These are phyloP conservation scores for Metarhizium rileyi DNA, from an alignment of 2,329 filamentous ascomycete genomes.

Conservation along the genomic window DNA sequence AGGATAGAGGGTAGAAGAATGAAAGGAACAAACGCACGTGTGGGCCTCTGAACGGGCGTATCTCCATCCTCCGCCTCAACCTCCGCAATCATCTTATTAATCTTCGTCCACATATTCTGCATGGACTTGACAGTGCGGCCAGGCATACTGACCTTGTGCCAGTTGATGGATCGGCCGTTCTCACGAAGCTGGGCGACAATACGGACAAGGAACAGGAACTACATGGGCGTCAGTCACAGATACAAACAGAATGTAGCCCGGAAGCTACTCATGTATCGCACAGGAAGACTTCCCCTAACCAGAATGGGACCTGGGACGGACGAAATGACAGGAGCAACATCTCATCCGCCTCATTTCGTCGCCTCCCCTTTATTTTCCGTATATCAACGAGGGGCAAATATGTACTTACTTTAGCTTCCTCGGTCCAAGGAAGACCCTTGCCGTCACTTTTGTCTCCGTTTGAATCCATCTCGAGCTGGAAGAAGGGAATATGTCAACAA, in stretches of 20 bases:
- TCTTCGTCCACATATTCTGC: conserved; percentile 26
- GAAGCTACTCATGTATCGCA: too few species aligned
- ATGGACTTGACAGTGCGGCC: conserved; percentile 29
- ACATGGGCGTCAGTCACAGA: not conserved
- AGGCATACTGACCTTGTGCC: conserved; percentile 24
- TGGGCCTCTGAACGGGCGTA: conserved; percentile 10
- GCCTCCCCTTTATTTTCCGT: not conserved
- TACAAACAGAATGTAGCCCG: too few species aligned
- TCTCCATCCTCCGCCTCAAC: conserved; percentile 17
- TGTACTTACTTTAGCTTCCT: conserved; percentile 24
- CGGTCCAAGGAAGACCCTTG: conserved; percentile 24
- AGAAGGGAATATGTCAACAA: not conserved
- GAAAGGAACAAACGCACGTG: conserved; percentile 12
- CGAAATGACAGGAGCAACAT: too few species aligned
- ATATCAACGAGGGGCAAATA: not conserved
- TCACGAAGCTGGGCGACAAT: conserved; percentile 24
- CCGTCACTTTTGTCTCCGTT: conserved; percentile 6
- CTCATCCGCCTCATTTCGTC: not conserved
- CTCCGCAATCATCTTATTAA: conserved; percentile 26
- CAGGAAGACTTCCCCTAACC: too few species aligned
- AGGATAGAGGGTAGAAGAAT: not conserved
- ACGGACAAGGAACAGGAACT: conserved; percentile 27
- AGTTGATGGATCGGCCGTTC: conserved; percentile 24
- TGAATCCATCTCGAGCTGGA: conserved; percentile 15
- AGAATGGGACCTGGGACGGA: too few species aligned